These are phyloP conservation scores for Saccharomycopsis sp. DNA, from an alignment of 805 yeast species.

Conservation along the genomic window DNA sequence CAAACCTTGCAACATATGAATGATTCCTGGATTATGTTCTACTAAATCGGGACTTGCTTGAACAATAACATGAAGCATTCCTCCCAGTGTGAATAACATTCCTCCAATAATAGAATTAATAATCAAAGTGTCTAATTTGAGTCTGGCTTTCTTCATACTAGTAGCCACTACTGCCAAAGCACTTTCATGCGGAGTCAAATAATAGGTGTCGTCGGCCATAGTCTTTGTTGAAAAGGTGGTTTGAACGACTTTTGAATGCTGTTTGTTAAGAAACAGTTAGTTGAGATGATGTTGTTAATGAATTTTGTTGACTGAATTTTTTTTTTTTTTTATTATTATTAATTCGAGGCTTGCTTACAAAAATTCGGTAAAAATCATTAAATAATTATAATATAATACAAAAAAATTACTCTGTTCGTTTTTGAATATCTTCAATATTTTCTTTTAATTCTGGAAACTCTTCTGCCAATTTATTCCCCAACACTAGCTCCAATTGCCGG, in stretches of 20 bases:
- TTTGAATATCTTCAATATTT: slow-evolving; percentile 40
- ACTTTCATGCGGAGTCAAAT: slow-evolving; percentile 69
- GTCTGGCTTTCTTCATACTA: slow-evolving; percentile 70
- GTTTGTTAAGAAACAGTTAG: not conserved
- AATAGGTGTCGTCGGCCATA: slow-evolving; percentile 33
- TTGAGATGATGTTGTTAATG: not conserved
- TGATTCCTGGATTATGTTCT: slow-evolving; percentile 38
- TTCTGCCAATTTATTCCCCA: slow-evolving; percentile 58
- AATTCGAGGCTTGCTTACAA: too few relatives aligned
- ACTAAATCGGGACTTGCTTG: slow-evolving; percentile 40
- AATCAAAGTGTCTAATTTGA: slow-evolving; percentile 46
- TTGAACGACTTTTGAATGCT: not conserved
- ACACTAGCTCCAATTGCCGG: slow-evolving; percentile 45
- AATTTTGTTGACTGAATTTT: not conserved
- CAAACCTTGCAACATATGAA: slow-evolving; percentile 46
- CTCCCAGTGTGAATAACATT: slow-evolving; percentile 56
- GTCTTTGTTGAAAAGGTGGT: too few relatives aligned
- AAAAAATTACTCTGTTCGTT: too few relatives aligned
- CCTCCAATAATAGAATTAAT: slow-evolving; percentile 66
- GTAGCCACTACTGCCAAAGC: slow-evolving; percentile 82
- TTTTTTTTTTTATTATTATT: too few relatives aligned
- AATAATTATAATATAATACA: too few relatives aligned
- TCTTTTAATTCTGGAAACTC: slow-evolving; percentile 71
- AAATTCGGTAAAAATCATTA: too few relatives aligned
- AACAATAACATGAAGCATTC: slow-evolving; percentile 52